Conservation (phyloP, 108 stramenopile genomes). For the Pseudonitzschia multiseries region DNA sequence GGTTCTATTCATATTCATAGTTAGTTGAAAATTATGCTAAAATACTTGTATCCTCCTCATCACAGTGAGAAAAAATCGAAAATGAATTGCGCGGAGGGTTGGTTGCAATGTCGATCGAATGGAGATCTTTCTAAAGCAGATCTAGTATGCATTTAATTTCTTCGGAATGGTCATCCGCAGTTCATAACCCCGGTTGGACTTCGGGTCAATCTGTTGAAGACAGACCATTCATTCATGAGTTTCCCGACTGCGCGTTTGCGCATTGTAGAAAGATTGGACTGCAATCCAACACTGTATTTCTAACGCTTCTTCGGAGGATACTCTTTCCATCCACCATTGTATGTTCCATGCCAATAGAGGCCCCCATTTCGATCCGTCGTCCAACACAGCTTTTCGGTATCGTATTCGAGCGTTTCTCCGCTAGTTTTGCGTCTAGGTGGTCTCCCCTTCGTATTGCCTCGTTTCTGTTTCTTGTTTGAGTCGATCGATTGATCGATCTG, state of each 20-base stretch:
- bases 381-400: neutral
- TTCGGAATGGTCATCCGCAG: too few relatives aligned
- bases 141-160: too few relatives aligned
- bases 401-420: slow-evolving; percentile 8
- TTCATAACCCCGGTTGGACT: neutral
- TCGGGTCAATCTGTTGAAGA: neutral
- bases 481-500: neutral
- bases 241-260: neutral
- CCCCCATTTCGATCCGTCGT: neutral
- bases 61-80: too few relatives aligned
- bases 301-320: neutral
- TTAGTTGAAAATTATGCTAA: too few relatives aligned
- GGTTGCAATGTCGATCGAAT: too few relatives aligned
- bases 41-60: too few relatives aligned
- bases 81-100: too few relatives aligned
- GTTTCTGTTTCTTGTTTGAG: neutral
- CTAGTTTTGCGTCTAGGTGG: neutral
- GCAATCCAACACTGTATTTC: neutral
- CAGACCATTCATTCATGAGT: neutral
- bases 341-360: slow-evolving; percentile 11
- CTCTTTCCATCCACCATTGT: slow-evolving; percentile 10
- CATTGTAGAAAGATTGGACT: neutral
- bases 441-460: slow-evolving; percentile 8
- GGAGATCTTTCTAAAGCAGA: too few relatives aligned
- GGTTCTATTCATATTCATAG: too few relatives aligned